Evolutionary conservation across 352 stramenopile genomes (phyloP).

Genomic region (Phytopythium chamaehyphon): DNA sequence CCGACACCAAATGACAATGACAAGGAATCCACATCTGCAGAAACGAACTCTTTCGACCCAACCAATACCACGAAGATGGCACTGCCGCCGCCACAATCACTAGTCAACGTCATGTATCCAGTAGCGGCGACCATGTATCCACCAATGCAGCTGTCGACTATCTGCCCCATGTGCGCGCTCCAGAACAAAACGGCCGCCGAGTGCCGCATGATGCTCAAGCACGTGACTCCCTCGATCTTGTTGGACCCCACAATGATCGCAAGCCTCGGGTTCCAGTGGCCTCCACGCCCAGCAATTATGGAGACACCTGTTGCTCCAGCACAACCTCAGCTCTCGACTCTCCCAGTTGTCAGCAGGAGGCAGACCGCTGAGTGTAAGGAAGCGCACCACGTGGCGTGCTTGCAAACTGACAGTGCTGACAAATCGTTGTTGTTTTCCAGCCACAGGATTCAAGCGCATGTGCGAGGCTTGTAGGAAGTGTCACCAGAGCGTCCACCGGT

Average conservation of each 20-base stretch:
- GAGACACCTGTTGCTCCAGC: conserved; percentile 21
- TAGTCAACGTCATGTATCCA: conserved; percentile 36
- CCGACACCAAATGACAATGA: too few species aligned
- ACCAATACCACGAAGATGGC: conserved; percentile 29
- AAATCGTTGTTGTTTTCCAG: background rate
- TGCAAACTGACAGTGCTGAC: background rate
- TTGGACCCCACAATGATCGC: conserved; percentile 15
- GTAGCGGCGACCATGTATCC: conserved; percentile 26
- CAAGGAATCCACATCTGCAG: too few species aligned
- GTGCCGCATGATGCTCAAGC: conserved; percentile 25
- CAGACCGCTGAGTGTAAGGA: too few species aligned
- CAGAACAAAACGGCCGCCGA: conserved; percentile 15
- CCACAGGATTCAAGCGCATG: conserved; percentile 47
- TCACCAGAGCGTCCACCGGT: conserved; percentile 63
- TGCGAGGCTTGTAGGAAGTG: conserved; percentile 66
- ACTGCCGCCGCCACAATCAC: conserved; percentile 31
- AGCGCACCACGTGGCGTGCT: too few species aligned
- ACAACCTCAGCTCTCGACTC: conserved; percentile 12
- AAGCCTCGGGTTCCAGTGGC: conserved; percentile 18
- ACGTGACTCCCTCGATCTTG: conserved; percentile 26
- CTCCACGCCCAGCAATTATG: conserved; percentile 13
- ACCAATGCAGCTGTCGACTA: conserved; percentile 18
- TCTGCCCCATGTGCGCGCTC: conserved; percentile 20
- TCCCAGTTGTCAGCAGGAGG: background rate
- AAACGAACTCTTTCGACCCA: background rate